Evolutionary conservation across 2,329 filamentous ascomycete species (phyloP).

Genomic region (Aureobasidium uvarum): DNA sequence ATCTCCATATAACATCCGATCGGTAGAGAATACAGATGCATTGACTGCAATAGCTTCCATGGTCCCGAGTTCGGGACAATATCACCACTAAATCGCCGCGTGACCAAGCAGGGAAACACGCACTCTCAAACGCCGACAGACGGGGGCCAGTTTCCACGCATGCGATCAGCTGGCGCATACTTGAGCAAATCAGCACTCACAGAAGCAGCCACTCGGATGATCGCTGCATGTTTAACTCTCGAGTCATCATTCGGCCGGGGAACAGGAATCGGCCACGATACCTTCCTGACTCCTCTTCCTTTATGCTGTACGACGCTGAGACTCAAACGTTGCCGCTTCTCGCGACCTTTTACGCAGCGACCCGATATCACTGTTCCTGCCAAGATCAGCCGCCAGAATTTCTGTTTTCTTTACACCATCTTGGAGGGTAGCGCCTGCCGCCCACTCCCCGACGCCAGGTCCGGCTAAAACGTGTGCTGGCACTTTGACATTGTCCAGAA

Average conservation of each 20-base stretch:
- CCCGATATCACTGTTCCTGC: constrained; percentile 23
- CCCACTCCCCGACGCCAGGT: constrained; percentile 16
- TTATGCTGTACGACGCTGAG: constrained; percentile 23
- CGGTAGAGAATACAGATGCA: background rate
- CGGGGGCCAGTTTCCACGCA: constrained; percentile 8
- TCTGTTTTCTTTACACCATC: constrained; percentile 19
- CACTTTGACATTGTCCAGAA: background rate
- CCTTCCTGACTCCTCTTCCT: constrained; percentile 9
- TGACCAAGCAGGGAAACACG: constrained; percentile 17
- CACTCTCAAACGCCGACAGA: constrained; percentile 23
- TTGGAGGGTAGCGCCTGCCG: constrained; percentile 20
- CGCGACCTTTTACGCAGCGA: constrained; percentile 12
- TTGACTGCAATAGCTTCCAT: constrained; percentile 6
- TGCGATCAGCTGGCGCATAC: constrained; percentile 23
- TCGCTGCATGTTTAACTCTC: constrained; percentile 20
- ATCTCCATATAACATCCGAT: constrained; percentile 5
- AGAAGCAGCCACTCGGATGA: constrained; percentile 23
- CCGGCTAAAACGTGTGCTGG: constrained; percentile 25
- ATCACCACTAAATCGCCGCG: background rate
- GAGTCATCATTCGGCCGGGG: constrained; percentile 23
- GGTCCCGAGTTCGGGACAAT: constrained; percentile 14
- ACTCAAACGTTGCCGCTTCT: constrained; percentile 16
- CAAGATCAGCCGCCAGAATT: constrained; percentile 21
- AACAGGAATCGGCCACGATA: constrained; percentile 22
- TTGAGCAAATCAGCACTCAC: constrained; percentile 7